Conservation (phyloP, 2,329 filamentous ascomycete species). For the Monilinia fructicola region DNA sequence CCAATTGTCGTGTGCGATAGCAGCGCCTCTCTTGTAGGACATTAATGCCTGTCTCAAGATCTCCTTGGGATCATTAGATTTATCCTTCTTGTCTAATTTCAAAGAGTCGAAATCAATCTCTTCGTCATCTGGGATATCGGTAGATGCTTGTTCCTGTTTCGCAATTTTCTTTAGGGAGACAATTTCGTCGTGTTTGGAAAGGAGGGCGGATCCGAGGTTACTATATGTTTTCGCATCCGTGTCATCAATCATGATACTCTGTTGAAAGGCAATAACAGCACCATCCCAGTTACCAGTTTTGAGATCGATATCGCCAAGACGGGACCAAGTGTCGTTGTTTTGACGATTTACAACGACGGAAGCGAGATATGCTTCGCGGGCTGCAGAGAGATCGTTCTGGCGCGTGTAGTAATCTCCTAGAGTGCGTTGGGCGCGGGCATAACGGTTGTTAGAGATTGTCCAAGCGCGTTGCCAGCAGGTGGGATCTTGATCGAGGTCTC, state of each 20-base stretch:
- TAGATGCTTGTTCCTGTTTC: slow-evolving; percentile 36
- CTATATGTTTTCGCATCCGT: slow-evolving; percentile 92
- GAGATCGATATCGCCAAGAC: slow-evolving; percentile 83
- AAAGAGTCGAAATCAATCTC: slow-evolving; percentile 8
- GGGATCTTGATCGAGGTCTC: slow-evolving; percentile 77
- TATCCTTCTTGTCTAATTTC: slow-evolving; percentile 34
- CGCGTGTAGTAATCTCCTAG: slow-evolving; percentile 76
- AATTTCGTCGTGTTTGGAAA: slow-evolving; percentile 62
- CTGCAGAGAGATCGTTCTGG: slow-evolving; percentile 63
- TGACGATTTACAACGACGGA: slow-evolving; percentile 78
- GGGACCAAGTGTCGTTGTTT: slow-evolving; percentile 83
- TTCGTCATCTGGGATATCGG: slow-evolving; percentile 23
- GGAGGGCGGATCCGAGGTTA: slow-evolving; percentile 83
- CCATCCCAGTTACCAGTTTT: slow-evolving; percentile 74
- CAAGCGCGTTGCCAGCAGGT: slow-evolving; percentile 81
- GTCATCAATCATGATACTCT: slow-evolving; percentile 81
- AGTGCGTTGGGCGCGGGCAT: slow-evolving; percentile 82
- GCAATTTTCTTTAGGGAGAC: slow-evolving; percentile 43
- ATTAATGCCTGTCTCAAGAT: slow-evolving; percentile 72
- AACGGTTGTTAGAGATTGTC: slow-evolving; percentile 78
- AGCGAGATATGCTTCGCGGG: slow-evolving; percentile 73
- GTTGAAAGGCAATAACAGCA: slow-evolving; percentile 79
- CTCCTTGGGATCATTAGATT: slow-evolving; percentile 40
- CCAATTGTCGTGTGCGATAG: slow-evolving; percentile 80
- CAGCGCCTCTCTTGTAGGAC: slow-evolving; percentile 84